Base-by-base conservation (phyloP, 305 asterid genomes). In the Fraxinus velutina region DNA sequence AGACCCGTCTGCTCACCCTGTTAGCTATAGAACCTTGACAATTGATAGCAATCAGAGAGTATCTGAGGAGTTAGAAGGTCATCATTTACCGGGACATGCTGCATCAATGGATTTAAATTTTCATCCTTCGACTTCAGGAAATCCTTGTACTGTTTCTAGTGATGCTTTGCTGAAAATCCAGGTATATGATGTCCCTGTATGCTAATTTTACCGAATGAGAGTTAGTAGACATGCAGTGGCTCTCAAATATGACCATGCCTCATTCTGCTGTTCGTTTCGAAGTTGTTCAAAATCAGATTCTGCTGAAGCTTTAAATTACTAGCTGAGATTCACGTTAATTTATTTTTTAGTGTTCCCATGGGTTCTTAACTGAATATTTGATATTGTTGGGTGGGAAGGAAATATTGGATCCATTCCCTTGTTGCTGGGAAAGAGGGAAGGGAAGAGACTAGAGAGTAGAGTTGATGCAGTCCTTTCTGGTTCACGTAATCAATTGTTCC, bases 91-190 rank as follows among this genome's bases (percentile, higher is more conserved):
- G 80, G 90, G 82, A 82, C 85, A 84, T 79, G 76, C 79, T 86
- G 91, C 76, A 66, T 75, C 84, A 30, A 82, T 21, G 75, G 87
- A 88, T 83, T 83, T 83, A 80, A 86, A 87, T 89, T 73, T 70
- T 76, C 83, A 77, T 76, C 82, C 87, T 39, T 60, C 79, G 78
- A 71, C 89, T 68, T 75, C 89, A 47, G 83, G 81, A 85, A 91
- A 86, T 86, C 83, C 88, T 79, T 72, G 77, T 80, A 71, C 81
- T 88, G 73, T 89, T 77, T 87, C 96, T 24, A 81, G 78, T 12
- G 87, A 79, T 82, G 92, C 89, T 83, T 76, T 90, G 84, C 97
- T 87, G 89, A 89, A 89, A 86, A 86, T 96, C 83, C 97, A 93
- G 97, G 99, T 92, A 86, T 71, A 77, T 44, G 44, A 36, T 27